A percentile compares a stretch with the other conserved stretches of the same genome.
phyloP scores from a whole-genome alignment of 2,329 filamentous ascomycete species.

The Xylaria sp. region DNA sequence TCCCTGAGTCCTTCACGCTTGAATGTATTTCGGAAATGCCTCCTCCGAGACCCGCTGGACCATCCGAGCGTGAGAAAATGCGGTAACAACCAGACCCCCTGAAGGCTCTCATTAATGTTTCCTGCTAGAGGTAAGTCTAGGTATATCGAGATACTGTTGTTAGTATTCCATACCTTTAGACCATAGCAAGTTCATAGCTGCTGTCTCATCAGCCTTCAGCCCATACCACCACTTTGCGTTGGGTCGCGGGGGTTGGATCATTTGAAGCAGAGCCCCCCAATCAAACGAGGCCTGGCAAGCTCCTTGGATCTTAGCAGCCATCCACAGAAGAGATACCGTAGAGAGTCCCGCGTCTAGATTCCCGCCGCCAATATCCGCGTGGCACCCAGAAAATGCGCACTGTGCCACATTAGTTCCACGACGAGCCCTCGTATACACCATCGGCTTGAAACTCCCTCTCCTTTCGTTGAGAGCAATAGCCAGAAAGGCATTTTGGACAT shows the following conservation, averaged over 20 bases:
- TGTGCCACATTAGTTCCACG: constrained; percentile 19
- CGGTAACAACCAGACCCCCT: constrained; percentile 24
- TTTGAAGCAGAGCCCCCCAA: constrained; percentile 23
- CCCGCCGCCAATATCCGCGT: constrained; percentile 24
- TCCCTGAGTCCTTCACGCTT: constrained; percentile 5
- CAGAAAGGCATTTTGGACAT: constrained; percentile 26
- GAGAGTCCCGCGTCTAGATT: constrained; percentile 27
- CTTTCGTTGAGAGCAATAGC: constrained; percentile 29
- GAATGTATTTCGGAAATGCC: constrained; percentile 27
- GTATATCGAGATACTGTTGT: not conserved
- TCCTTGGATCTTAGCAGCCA: constrained; percentile 18
- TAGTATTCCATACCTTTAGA: constrained; percentile 18
- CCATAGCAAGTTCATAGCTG: constrained; percentile 27
- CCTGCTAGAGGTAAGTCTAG: constrained; percentile 5
- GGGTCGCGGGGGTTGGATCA: constrained; percentile 27
- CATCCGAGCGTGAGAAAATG: constrained; percentile 27
- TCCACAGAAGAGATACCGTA: constrained; percentile 26
- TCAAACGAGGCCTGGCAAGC: constrained; percentile 25
- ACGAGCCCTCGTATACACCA: constrained; percentile 18
- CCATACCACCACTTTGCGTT: constrained; percentile 31
- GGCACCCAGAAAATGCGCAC: constrained; percentile 21
- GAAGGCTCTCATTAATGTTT: constrained; percentile 28
- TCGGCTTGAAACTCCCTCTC: constrained; percentile 27
- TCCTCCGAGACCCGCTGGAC: constrained; percentile 27
- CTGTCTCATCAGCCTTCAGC: constrained; percentile 21